Evolutionary conservation across 2,329 filamentous ascomycete genomes (phyloP), one percentile per base, ranked within the genome.

Genomic region (Paecilomyces dactylethromorphus): DNA sequence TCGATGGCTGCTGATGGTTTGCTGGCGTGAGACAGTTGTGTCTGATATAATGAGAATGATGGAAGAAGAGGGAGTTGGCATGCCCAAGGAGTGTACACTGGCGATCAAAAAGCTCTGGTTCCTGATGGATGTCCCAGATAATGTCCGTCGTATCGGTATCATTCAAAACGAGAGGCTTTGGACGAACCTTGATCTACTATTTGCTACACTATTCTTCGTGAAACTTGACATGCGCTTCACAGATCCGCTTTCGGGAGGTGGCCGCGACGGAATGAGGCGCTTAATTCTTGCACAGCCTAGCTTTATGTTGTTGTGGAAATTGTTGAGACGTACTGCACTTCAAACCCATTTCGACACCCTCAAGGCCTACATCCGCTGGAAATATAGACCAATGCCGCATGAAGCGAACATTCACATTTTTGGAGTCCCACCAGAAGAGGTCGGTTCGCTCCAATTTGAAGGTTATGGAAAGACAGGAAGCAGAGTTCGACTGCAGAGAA

Each of bases 201-300:
- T 83, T 55, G 79, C 83, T 2, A 83, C 86, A 52, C 72, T 87
- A 60, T 87, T 93, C 75, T 77, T 90, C 63, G 68, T 90, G 62
- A 92, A 93, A 74, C 81, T 94, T 15, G 81, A 85, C 66, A 85
- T 92, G 82, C 79, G 80, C 57, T 86, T 91, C 71, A 84, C 82
- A 59, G 82, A 90, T 63, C 87, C 89, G 0, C 69, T 84, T 24
- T 79, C 79, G 54, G 83, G 82, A 0, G 79, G 80, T 15, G 79
- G 79, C 54, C 74, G 77, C 2, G 77, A 78, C 51, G 76, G 77
- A 31, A 73, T 88, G 55, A 74, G 84, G 45, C 77, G 84, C 32
- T 72, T 88, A 29, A 76, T 90, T 58, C 71, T 90, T 50, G 84
- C 83, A 13, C 85, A 89, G 65, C 78, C 77, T 24, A 78, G 73